Evolutionary conservation across 768 basidiomycete species (phyloP).

Genomic region (Mycena crocata): DNA sequence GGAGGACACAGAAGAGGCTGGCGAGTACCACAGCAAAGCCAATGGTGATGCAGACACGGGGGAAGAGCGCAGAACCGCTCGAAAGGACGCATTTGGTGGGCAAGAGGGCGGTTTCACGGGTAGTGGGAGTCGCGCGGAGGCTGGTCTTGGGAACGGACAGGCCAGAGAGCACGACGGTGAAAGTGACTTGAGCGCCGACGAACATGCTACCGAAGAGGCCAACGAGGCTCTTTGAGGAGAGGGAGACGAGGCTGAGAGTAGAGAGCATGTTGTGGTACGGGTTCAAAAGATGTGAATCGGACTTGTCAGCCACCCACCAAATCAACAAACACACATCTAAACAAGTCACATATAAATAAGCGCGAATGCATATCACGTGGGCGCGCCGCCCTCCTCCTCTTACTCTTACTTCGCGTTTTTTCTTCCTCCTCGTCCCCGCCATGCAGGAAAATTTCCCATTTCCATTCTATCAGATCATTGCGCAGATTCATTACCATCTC

Average conservation of each 20-base stretch:
- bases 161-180: neutral
- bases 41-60: neutral
- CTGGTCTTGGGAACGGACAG: slow-evolving; percentile 8
- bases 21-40: neutral
- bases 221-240: neutral
- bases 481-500: no score
- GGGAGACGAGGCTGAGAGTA: neutral
- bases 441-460: no score
- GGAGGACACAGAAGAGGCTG: neutral
- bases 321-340: neutral
- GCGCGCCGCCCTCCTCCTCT: no score
- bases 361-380: no score
- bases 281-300: neutral
- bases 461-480: no score
- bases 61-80: neutral
- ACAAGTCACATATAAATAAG: no score
- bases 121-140: neutral
- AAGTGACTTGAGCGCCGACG: neutral
- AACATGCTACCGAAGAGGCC: neutral
- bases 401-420: no score
- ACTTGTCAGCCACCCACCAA: neutral
- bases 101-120: neutral
- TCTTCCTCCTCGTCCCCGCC: no score
- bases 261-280: neutral
- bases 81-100: neutral